Conservation (phyloP, 257 asterid species). For the Salvia splendens region DNA sequence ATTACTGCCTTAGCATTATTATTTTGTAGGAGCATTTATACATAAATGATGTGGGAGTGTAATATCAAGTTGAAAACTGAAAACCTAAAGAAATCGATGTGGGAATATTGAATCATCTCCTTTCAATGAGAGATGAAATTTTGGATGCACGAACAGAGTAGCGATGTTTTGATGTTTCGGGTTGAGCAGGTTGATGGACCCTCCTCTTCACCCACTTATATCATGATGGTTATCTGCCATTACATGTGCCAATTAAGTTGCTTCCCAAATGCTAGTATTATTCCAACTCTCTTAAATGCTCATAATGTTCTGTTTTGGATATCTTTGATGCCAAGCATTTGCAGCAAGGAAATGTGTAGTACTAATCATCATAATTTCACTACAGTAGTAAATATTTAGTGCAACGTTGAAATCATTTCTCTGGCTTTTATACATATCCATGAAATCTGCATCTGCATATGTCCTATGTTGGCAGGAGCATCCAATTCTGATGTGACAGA, state of each 20-base stretch:
- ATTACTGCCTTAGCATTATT: too few relatives aligned
- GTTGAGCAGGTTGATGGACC: constrained; percentile 31
- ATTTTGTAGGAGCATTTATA: too few relatives aligned
- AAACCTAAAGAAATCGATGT: too few relatives aligned
- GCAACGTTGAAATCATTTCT: constrained; percentile 35
- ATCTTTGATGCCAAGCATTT: neutral
- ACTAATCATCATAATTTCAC: constrained; percentile 27
- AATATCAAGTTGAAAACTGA: too few relatives aligned
- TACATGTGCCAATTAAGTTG: constrained; percentile 30
- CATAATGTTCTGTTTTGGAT: constrained; percentile 25
- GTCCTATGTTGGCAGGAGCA: constrained; percentile 18
- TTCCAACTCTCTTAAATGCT: constrained; percentile 14
- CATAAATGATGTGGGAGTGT: too few relatives aligned
- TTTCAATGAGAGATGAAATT: neutral
- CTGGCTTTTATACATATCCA: constrained; percentile 25
- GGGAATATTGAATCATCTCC: too few relatives aligned
- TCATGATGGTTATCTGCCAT: constrained; percentile 23
- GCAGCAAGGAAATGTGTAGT: neutral
- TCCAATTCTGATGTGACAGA: constrained; percentile 11
- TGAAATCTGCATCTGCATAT: constrained; percentile 9
- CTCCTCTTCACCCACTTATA: constrained; percentile 13
- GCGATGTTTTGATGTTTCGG: constrained; percentile 25
- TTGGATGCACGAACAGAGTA: constrained; percentile 6
- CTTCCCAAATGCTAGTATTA: neutral
- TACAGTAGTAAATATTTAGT: constrained; percentile 30